These are phyloP conservation scores for Mycena rosella DNA, from an alignment of 768 basidiomycete genomes.

Conservation along the genomic window DNA sequence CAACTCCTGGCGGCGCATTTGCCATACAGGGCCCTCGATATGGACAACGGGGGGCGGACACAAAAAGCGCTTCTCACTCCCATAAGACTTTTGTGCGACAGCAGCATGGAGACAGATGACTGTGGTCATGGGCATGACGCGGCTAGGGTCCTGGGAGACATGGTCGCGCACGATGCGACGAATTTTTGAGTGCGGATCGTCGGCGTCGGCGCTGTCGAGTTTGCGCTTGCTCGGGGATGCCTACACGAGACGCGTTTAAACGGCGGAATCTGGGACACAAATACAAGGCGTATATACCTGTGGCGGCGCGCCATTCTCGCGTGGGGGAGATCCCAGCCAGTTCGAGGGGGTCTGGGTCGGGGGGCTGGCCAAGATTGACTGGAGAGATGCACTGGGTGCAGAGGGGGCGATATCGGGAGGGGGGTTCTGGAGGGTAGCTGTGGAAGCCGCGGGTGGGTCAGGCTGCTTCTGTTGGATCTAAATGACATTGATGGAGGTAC, in stretches of 20 bases:
- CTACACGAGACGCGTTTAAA: constrained; percentile 39
- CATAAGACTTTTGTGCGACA: constrained; percentile 96
- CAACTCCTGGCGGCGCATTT: constrained; percentile 83
- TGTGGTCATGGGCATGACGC: constrained; percentile 90
- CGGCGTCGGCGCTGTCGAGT: constrained; percentile 73
- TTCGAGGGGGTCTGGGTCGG: constrained; percentile 54
- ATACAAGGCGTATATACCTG: constrained; percentile 54
- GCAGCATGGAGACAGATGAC: constrained; percentile 92
- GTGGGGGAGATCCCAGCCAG: constrained; percentile 51
- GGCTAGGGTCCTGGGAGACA: constrained; percentile 79
- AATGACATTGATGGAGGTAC: constrained; percentile 1
- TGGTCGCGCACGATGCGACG: constrained; percentile 88
- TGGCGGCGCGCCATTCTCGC: constrained; percentile 46
- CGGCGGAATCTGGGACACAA: constrained; percentile 17
- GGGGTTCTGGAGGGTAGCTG: constrained; percentile 7
- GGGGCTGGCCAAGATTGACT: constrained; percentile 67
- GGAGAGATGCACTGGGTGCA: constrained; percentile 41
- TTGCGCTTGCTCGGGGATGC: constrained; percentile 77
- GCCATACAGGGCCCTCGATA: constrained; percentile 90
- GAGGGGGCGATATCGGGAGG: constrained; percentile 18
- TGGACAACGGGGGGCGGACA: constrained; percentile 95
- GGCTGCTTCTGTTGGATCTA: constrained; percentile 23
- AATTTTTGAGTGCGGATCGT: constrained; percentile 82
- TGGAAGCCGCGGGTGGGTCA: constrained; percentile 11
- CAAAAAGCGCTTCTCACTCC: constrained; percentile 94